Evolutionary conservation across 139 green algal genomes (phyloP).

Genomic region (Zygnema circumcarinatum): DNA sequence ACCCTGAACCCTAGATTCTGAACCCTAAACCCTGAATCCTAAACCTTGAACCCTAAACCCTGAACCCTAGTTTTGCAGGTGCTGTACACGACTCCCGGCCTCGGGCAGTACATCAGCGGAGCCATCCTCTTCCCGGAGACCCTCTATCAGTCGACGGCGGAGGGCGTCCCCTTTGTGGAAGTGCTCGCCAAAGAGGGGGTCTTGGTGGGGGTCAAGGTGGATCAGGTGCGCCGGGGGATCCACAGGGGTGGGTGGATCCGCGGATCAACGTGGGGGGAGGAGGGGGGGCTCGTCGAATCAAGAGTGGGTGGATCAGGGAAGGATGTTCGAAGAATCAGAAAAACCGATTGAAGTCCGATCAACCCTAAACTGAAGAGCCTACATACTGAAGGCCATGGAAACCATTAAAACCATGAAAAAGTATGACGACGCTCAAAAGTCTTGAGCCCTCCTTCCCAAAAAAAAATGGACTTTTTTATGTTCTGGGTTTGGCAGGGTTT

Average conservation of each 20-base stretch:
- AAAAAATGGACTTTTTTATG: not conserved
- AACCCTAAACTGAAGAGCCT: not conserved
- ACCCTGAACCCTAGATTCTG: not conserved
- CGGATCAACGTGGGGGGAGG: not conserved
- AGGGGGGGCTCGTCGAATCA: not conserved
- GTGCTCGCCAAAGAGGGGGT: conserved; percentile 65
- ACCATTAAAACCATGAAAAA: not conserved
- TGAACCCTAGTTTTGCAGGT: conserved; percentile 25
- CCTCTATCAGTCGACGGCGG: conserved; percentile 70
- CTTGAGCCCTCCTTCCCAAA: not conserved
- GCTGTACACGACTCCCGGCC: conserved; percentile 62
- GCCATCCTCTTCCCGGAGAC: conserved; percentile 72
- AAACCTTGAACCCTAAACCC: not conserved
- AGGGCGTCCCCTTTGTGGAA: conserved; percentile 86
- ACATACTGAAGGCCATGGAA: not conserved
- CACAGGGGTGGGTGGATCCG: too few species aligned
- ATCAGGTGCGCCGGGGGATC: conserved; percentile 62
- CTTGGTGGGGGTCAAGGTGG: conserved; percentile 72
- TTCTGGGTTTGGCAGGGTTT: conserved; percentile 77
- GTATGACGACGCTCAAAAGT: conserved; percentile 35
- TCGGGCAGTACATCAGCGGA: conserved; percentile 66
- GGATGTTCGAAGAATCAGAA: not conserved
- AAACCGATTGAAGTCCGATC: conserved; percentile 2
- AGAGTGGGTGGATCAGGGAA: not conserved
- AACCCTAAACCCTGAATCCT: not conserved